These are phyloP conservation scores for Xylaria castorea DNA, from an alignment of 495 filamentous ascomycete species.

Conservation along the genomic window DNA sequence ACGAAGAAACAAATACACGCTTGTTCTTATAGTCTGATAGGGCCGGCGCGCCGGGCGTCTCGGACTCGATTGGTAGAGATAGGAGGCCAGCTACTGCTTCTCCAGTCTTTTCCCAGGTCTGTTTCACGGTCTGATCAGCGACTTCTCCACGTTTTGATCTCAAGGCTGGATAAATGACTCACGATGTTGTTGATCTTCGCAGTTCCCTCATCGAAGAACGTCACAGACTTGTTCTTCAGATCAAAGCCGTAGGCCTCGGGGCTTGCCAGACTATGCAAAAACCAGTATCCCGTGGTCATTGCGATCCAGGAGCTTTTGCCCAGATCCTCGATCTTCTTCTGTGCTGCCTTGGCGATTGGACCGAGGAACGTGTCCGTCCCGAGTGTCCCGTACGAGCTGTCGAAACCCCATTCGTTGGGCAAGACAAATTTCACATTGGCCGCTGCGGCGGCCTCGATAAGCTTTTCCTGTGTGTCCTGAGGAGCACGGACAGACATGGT, in stretches of 20 bases:
- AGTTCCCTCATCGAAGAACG: constrained; percentile 45
- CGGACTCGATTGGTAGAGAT: constrained; percentile 46
- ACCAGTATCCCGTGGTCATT: constrained; percentile 53
- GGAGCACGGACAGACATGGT: constrained; percentile 50
- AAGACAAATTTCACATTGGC: constrained; percentile 66
- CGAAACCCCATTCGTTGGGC: constrained; percentile 63
- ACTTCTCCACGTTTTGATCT: neutral
- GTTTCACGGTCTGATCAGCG: constrained; percentile 21
- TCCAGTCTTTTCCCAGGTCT: constrained; percentile 50
- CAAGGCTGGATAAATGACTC: constrained; percentile 9
- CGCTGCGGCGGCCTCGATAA: constrained; percentile 65
- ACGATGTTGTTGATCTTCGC: constrained; percentile 44
- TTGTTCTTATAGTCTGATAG: constrained; percentile 51
- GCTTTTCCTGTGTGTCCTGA: constrained; percentile 32
- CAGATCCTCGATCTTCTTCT: constrained; percentile 47
- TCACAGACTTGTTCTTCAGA: constrained; percentile 39
- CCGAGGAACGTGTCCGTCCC: constrained; percentile 30
- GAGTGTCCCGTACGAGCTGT: constrained; percentile 38
- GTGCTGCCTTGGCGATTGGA: neutral
- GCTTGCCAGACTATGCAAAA: constrained; percentile 46
- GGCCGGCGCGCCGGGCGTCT: constrained; percentile 46
- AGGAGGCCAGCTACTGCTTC: constrained; percentile 47
- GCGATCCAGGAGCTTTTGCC: constrained; percentile 59
- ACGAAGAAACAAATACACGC: constrained; percentile 51
- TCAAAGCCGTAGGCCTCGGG: constrained; percentile 40